Base-by-base conservation (phyloP, 2,329 filamentous ascomycete genomes). In the Fusarium sp. region DNA sequence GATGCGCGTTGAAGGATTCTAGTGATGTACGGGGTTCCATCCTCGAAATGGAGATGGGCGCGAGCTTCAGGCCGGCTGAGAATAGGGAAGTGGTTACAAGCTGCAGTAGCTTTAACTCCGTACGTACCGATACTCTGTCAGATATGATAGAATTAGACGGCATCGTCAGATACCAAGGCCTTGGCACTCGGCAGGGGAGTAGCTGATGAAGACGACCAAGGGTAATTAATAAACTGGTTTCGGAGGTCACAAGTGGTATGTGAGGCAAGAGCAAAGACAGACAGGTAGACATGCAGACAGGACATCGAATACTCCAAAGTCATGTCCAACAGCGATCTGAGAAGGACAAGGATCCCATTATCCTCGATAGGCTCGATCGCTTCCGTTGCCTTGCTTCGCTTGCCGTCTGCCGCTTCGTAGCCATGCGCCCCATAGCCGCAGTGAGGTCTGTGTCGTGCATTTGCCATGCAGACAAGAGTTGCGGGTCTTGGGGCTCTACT, bases 21-120 rank as follows among this genome's bases (percentile, higher is more conserved):
- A 48, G 43, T 39, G 38, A 51, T 48, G 42, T 36, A 50, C 45
- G 42, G 43, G 43, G 48, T 17, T 21, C 51, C 56, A 50, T 34
- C 51, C 56, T 50, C 28, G 28, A 61, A 36, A 43, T 52, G 30
- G 60, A 50, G 39, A 24, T 60, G 59, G 48, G 63, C 66, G 65
- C 62, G 68, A 65, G 49, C 42, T 67, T 67, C 65, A 69, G 58
- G 58, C 48, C 61, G 26, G 48, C 51, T 58, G 28, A 44, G 34
- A 23, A 55, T 17, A 46, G 49, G 26, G 42, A 64, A 67, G 24
- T 26, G 64, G 53, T 58, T 68, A 53, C 42, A 38, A 44, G 56
- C 66, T 57, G 56, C 43, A 64, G 45, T 42, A 63, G 43, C 26
- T 49, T 15, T 32, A 15, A 14, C 45, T 39, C 32, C 45, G 42